Evolutionary conservation across 129 eudicot species (phyloP), one percentile per base, ranked within the genome.

Genomic region (Helianthus annuus): DNA sequence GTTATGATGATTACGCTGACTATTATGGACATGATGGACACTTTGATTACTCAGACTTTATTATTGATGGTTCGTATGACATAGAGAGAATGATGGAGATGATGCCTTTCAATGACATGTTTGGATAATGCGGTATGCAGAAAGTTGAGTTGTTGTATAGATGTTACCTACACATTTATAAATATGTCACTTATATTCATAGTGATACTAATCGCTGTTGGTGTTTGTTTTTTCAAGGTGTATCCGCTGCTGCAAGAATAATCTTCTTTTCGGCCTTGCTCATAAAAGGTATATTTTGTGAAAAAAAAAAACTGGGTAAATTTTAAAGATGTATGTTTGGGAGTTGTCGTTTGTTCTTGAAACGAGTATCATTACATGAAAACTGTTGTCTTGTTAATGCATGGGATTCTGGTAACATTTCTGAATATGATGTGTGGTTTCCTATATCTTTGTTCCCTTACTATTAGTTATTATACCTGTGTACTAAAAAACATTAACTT

Each of bases 101-200:
- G 61, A 55, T 55, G 61, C 5, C 34, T 55, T 55, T 55, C 61
- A 17, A 3, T 5, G 13, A 17, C 61, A 55, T 55, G 61, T 55
- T 55, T 55, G 61, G 32, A 17, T 55, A 55, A 55, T 19, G 5
- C 16, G 11, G 10, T 8, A 8, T 17, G 34, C 34, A 55, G 61
- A 55, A 55, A 55, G 61, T 29, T 55, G 61, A 55, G 61, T 17
- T 55, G 61, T 17, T 55, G 4, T 16, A 52, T 52, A 16, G 57
- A 52, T 52, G 7, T 53, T 53, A 7, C 58, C 16, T n/a, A 53
- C 2, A 53, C 58, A 53, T 15, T 6, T 53, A 19, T 54, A 54
- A 54, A 54, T 17, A 24, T 17, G 3, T 55, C 34, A 17, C 9
- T 7, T 7, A 17, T 19, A 55, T 7, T 55, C 11, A 8, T 6